Conservation (phyloP, 2,329 filamentous ascomycete species). For the Cladophialophora immunda region DNA sequence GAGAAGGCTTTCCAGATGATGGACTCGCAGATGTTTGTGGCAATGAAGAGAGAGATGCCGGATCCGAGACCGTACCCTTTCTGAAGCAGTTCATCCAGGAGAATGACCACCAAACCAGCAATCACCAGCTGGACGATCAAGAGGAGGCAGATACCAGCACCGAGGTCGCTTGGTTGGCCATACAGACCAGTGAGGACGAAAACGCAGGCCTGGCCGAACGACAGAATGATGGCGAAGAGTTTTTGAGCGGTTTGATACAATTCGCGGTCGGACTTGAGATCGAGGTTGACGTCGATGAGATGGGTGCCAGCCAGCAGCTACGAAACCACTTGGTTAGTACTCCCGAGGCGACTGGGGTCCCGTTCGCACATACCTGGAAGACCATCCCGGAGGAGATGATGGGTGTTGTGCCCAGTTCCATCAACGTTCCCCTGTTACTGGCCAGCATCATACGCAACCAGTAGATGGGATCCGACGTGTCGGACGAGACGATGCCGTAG, state of each 20-base stretch:
- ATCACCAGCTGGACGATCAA: conserved; percentile 97
- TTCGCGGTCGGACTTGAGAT: conserved; percentile 99
- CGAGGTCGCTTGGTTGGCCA: conserved; percentile 93
- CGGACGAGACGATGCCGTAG: conserved; percentile 98
- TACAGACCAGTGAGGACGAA: conserved; percentile 99
- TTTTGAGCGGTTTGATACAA: conserved; percentile 99
- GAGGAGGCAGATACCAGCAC: conserved; percentile 97
- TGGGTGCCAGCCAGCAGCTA: conserved; percentile 96
- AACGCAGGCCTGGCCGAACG: conserved; percentile 95
- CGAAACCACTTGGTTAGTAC: conserved; percentile 13
- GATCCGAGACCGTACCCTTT: conserved; percentile 99
- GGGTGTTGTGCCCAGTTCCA: conserved; percentile 96
- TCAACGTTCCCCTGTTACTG: conserved; percentile 94
- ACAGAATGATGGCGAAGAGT: conserved; percentile 96
- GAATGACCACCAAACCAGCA: conserved; percentile 97
- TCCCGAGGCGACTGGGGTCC: background rate
- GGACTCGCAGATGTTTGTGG: conserved; percentile 99
- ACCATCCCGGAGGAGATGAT: conserved; percentile 99
- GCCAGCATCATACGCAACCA: conserved; percentile 99
- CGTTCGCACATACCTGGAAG: conserved; percentile 73
- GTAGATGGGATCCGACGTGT: conserved; percentile 98
- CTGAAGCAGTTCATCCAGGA: conserved; percentile 97
- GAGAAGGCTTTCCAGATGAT: conserved; percentile 99
- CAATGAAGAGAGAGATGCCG: conserved; percentile 99
- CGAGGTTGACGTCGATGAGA: conserved; percentile 99